These are phyloP conservation scores for Cryptosporidium tyzzeri DNA, from an alignment of 169 alveolate species.

Conservation along the genomic window DNA sequence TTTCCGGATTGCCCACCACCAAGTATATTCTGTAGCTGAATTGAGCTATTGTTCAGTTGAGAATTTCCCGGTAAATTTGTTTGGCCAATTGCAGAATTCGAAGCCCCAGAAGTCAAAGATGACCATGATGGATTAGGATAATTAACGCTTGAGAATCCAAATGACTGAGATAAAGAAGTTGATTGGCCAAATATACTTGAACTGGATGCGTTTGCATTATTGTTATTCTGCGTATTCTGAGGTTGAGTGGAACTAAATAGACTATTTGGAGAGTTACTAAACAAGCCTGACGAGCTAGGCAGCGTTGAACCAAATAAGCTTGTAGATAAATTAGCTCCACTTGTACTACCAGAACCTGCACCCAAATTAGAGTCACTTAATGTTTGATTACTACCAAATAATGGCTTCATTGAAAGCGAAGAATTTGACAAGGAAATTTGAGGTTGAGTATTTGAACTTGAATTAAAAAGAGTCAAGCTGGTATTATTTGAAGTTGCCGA, in stretches of 20 bases:
- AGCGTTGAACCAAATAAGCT: slow-evolving; percentile 52
- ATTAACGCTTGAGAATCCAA: not conserved
- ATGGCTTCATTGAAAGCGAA: slow-evolving; percentile 4
- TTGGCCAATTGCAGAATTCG: not conserved
- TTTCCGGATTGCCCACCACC: not conserved
- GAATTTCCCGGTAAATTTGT: not conserved
- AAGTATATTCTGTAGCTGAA: slow-evolving; percentile 27
- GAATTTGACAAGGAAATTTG: slow-evolving; percentile 23
- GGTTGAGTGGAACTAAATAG: slow-evolving; percentile 13
- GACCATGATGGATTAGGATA: not conserved
- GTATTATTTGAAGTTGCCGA: slow-evolving; percentile 10
- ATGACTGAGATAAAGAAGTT: slow-evolving; percentile 28
- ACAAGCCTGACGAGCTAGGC: slow-evolving; percentile 3
- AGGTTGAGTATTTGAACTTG: not conserved
- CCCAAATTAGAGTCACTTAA: not conserved
- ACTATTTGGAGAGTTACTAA: slow-evolving; percentile 10
- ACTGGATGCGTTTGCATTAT: slow-evolving; percentile 4
- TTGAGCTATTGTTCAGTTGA: not conserved
- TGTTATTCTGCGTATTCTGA: not conserved
- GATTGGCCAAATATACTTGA: slow-evolving; percentile 36
- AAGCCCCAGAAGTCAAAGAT: not conserved
- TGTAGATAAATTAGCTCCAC: not conserved
- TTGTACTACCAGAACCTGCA: not conserved
- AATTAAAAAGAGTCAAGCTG: slow-evolving; percentile 16
- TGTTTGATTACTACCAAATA: slow-evolving; percentile 12